These are phyloP conservation scores for Chenopodium suecicum DNA, from an alignment of 148 eudicot genomes.

Conservation along the genomic window DNA sequence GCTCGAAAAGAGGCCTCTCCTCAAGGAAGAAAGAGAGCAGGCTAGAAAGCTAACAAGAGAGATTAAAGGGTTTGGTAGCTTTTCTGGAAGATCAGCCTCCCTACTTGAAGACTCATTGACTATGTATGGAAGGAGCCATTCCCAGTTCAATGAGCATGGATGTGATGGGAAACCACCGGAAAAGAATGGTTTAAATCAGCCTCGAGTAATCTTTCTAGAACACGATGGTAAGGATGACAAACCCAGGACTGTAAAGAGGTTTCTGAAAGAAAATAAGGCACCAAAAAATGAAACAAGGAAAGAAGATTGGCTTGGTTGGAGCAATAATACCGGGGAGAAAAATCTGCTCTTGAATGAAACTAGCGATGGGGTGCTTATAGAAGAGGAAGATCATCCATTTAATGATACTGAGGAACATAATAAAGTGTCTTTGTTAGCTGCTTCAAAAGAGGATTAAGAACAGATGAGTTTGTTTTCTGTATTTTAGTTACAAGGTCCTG, in stretches of 20 bases:
- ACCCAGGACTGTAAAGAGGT: constrained; percentile 13
- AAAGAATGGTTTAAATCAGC: constrained; percentile 4
- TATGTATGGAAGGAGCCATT: constrained; percentile 52
- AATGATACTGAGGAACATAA: constrained; percentile 33
- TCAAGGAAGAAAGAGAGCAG: constrained; percentile 72
- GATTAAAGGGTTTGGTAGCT: constrained; percentile 93
- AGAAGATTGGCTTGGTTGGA: constrained; percentile 30
- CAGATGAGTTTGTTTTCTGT: neutral
- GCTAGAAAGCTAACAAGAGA: constrained; percentile 75
- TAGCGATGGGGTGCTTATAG: constrained; percentile 11
- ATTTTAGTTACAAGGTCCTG: neutral
- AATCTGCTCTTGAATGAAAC: constrained; percentile 41
- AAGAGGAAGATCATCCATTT: constrained; percentile 69
- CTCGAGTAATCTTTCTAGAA: neutral
- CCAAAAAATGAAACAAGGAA: constrained; percentile 28
- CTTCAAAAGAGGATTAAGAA: constrained; percentile 31
- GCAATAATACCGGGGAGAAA: constrained; percentile 27
- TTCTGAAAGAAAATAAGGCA: constrained; percentile 58
- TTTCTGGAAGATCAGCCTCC: constrained; percentile 34
- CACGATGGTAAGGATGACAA: constrained; percentile 22
- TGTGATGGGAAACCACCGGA: constrained; percentile 29
- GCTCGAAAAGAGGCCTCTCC: constrained; percentile 57
- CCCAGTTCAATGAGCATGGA: constrained; percentile 61
- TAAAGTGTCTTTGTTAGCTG: constrained; percentile 48
- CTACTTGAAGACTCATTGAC: constrained; percentile 27